phyloP scores from a whole-genome alignment of 768 basidiomycete genomes.

The Phylloporus scabripes region DNA sequence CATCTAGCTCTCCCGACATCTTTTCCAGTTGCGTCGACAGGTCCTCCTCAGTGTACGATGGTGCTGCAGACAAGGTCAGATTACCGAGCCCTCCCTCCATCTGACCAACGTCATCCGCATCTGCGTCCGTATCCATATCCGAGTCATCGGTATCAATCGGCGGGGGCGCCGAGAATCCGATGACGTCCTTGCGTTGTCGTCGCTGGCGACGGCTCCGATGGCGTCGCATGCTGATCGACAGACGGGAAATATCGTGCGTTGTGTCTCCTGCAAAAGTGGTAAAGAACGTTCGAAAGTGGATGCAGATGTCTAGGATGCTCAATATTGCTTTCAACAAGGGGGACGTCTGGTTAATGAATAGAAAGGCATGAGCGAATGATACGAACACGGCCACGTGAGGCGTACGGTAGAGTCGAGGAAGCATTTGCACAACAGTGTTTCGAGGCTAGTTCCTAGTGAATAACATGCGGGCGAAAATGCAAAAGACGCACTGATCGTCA shows the following conservation, averaged over 20 bases:
- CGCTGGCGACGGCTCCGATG: slow-evolving; percentile 61
- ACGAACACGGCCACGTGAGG: background rate
- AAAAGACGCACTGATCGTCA: slow-evolving; percentile 54
- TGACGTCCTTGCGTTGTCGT: slow-evolving; percentile 50
- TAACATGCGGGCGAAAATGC: background rate
- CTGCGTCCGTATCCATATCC: slow-evolving; percentile 37
- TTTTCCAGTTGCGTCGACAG: slow-evolving; percentile 51
- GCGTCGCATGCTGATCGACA: slow-evolving; percentile 46
- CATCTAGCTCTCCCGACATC: slow-evolving; percentile 65
- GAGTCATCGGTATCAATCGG: slow-evolving; percentile 25
- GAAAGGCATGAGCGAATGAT: background rate
- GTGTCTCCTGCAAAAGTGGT: slow-evolving; percentile 54
- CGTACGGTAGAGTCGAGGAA: slow-evolving; percentile 58
- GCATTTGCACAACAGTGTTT: slow-evolving; percentile 55
- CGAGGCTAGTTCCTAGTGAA: slow-evolving; percentile 39
- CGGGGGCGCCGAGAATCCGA: slow-evolving; percentile 50
- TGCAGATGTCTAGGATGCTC: slow-evolving; percentile 66
- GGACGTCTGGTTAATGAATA: slow-evolving; percentile 43
- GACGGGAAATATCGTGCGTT: slow-evolving; percentile 50
- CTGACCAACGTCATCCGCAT: slow-evolving; percentile 7
- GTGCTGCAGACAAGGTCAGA: slow-evolving; percentile 40
- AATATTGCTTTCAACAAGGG: slow-evolving; percentile 61
- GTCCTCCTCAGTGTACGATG: slow-evolving; percentile 41
- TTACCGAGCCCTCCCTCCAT: slow-evolving; percentile 18
- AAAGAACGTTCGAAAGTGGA: slow-evolving; percentile 65